A percentile compares a stretch with the other conserved stretches of the same genome.
Evolutionary conservation across 2,329 filamentous ascomycete species (phyloP).

Genomic region (Neocatenulostroma microsporum): DNA sequence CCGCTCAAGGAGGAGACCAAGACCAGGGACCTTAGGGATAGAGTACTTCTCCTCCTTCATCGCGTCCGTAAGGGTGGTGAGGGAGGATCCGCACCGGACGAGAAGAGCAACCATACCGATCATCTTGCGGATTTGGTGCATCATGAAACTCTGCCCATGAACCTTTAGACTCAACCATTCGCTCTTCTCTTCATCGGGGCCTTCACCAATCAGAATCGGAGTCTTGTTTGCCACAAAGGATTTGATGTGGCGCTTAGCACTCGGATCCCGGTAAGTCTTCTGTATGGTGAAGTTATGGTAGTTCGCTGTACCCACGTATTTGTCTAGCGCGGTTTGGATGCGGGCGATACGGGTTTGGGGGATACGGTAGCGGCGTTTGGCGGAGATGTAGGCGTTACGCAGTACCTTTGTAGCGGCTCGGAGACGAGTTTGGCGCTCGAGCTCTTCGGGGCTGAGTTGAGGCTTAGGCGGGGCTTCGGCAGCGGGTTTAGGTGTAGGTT

Average conservation of each 20-base stretch:
- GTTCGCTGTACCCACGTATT: slow-evolving; percentile 78
- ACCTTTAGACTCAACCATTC: slow-evolving; percentile 96
- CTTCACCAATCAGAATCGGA: slow-evolving; percentile 42
- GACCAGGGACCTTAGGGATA: slow-evolving; percentile 86
- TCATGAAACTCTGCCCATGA: slow-evolving; percentile 98
- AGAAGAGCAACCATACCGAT: slow-evolving; percentile 83
- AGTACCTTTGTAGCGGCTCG: slow-evolving; percentile 47
- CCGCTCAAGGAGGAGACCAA: slow-evolving; percentile 80
- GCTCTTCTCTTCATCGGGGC: slow-evolving; percentile 50
- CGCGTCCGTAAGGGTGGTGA: slow-evolving; percentile 63
- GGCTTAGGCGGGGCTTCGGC: no score
- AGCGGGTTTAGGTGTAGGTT: no score
- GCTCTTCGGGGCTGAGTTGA: slow-evolving; percentile 6
- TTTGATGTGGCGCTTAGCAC: slow-evolving; percentile 83
- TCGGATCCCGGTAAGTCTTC: slow-evolving; percentile 72
- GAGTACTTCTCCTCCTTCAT: slow-evolving; percentile 66
- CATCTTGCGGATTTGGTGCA: slow-evolving; percentile 99
- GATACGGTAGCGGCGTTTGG: slow-evolving; percentile 80
- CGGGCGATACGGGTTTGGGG: slow-evolving; percentile 61
- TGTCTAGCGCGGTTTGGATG: slow-evolving; percentile 65
- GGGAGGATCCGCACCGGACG: slow-evolving; percentile 68
- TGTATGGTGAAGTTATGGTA: slow-evolving; percentile 98
- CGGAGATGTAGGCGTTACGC: slow-evolving; percentile 71
- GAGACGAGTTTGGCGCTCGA: slow-evolving; percentile 27
- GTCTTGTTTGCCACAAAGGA: slow-evolving; percentile 71